A percentile compares a stretch with the other conserved stretches of the same genome.
These are phyloP conservation scores for Rhodotorula sp. DNA, from an alignment of 1,284 basidiomycete genomes.

Conservation along the genomic window DNA sequence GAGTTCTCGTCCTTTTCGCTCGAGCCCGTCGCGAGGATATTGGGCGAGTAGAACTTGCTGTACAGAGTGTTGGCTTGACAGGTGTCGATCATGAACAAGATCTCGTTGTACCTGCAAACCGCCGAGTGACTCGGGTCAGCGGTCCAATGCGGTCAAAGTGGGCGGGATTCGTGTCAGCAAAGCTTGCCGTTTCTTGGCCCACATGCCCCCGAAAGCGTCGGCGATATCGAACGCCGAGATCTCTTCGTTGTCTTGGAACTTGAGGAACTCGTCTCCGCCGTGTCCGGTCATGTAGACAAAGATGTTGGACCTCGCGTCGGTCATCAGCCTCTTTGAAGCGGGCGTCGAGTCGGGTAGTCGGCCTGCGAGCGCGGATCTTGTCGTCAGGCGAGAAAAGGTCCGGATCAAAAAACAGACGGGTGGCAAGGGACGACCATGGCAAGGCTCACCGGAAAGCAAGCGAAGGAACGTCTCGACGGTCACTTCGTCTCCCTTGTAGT, in stretches of 20 bases:
- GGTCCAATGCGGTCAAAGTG: too few relatives aligned
- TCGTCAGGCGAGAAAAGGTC: background rate
- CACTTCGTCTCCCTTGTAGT: conserved; percentile 96
- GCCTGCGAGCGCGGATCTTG: conserved; percentile 53
- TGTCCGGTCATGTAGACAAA: conserved; percentile 99
- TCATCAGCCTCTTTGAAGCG: conserved; percentile 84
- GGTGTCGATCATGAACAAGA: conserved; percentile 98
- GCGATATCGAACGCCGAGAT: conserved; percentile 94
- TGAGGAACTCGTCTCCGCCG: conserved; percentile 96
- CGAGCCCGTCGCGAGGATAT: conserved; percentile 90
- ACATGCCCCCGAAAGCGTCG: conserved; percentile 98
- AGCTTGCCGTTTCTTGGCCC: conserved; percentile 82
- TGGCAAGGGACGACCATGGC: background rate
- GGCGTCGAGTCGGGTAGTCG: conserved; percentile 70
- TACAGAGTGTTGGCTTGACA: conserved; percentile 98
- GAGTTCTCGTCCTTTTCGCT: conserved; percentile 86
- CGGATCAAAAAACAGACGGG: background rate
- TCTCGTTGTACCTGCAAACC: conserved; percentile 78
- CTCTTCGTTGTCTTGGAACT: conserved; percentile 99
- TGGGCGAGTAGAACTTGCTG: conserved; percentile 90
- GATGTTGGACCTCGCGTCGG: conserved; percentile 88
- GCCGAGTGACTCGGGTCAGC: background rate
- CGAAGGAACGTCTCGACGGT: conserved; percentile 94
- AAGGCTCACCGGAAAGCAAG: conserved; percentile 72
- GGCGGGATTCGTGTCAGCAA: background rate